Evolutionary conservation across 306 rosid species (phyloP), one percentile per base, ranked within the genome.

Genomic region (Lagenaria siceraria): DNA sequence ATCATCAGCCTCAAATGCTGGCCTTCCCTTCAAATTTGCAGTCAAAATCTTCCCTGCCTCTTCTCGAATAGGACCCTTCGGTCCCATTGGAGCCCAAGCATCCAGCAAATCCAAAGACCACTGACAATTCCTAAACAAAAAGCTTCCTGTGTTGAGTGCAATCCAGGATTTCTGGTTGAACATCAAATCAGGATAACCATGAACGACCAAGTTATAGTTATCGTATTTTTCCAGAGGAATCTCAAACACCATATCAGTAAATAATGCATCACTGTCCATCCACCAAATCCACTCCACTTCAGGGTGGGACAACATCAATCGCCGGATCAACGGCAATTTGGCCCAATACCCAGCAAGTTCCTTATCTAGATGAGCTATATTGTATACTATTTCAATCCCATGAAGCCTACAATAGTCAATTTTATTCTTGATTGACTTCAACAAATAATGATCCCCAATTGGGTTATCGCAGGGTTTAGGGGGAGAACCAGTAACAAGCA

Each of bases 201-300:
- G 99, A 78, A 92, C 87, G 1, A 95, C 99, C 79, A 95, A 66
- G 75, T 95, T 95, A 42, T 89, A 89, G 0, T 79, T 74, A 42
- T 81, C 79, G 79, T 95, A 95, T 90, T 90, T 95, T 0, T 78
- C 54, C 46, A 89, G 61, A 0, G 99, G 99, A 74, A 95, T 85
- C 80, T 95, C 87, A 58, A 92, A 95, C 24, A 92, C 90, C 96
- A 95, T 90, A 33, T 95, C 99, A 4, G 99, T 95, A 55, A 95
- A 95, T 63, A 95, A 82, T 0, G 99, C 99, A 88, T 95, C 99
- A 80, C 99, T 95, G 21, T 95, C 99, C 99, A 95, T 90, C 99
- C 99, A 95, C 99, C 99, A 95, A 85, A 95, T 95, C 98, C 98
- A 95, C 81, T 95, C 97, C 3, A 95, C 98, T 76, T 95, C 98